Evolutionary conservation across 2,329 filamentous ascomycete genomes (phyloP).

Genomic region (Talaromyces islandicus): DNA sequence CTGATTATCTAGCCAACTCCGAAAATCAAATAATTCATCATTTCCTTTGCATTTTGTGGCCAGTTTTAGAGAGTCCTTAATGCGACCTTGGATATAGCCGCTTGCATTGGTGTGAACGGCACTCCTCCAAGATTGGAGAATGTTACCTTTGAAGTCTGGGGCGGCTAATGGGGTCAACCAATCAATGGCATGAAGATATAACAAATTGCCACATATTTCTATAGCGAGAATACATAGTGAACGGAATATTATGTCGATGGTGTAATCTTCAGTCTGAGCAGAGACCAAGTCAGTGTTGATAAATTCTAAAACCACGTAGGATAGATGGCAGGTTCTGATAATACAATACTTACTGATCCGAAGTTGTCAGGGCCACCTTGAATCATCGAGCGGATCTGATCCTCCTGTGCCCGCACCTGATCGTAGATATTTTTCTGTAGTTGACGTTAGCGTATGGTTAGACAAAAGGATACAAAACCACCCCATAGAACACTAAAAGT

Average conservation of each 20-base stretch:
- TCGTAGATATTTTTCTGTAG: background rate
- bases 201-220: background rate
- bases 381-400: background rate
- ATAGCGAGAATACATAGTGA: background rate
- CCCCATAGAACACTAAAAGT: background rate
- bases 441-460: background rate
- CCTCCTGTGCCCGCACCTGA: background rate
- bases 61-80: background rate
- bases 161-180: background rate
- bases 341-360: background rate
- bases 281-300: background rate
- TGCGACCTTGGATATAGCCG: too few species aligned
- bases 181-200: background rate
- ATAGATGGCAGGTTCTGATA: background rate
- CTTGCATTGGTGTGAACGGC: too few species aligned
- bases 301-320: background rate
- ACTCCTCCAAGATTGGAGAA: background rate
- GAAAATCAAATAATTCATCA: background rate
- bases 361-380: background rate
- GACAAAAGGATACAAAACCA: background rate
- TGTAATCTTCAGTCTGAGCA: background rate
- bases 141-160: too few species aligned
- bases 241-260: background rate
- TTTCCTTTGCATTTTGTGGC: background rate
- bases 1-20: background rate